Percentiles rank a stretch among this genome's conserved stretches.
phyloP scores from a whole-genome alignment of 2,329 filamentous ascomycete species.

The Alternaria dauci region DNA sequence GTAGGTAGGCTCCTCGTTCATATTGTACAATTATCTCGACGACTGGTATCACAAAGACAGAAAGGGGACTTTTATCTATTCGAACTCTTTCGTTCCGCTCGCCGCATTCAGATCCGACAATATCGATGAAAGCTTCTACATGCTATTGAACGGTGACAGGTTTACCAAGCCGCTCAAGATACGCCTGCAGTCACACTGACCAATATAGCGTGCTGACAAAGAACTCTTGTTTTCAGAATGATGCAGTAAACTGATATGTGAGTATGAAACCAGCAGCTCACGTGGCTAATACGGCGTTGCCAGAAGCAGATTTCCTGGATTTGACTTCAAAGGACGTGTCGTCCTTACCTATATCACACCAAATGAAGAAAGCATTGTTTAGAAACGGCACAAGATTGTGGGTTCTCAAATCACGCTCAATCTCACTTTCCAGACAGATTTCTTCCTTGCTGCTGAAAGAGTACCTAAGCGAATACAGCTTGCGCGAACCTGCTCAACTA shows the following conservation, averaged over 20 bases:
- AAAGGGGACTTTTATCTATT: background rate
- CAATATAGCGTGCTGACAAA: too few species aligned
- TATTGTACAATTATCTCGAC: background rate
- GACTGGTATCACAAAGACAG: background rate
- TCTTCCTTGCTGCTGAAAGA: too few species aligned
- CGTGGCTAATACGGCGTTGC: too few species aligned
- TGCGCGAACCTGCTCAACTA: too few species aligned
- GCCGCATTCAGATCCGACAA: background rate
- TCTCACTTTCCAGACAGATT: too few species aligned
- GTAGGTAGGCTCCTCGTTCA: background rate
- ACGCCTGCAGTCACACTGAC: background rate
- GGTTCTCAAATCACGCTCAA: too few species aligned
- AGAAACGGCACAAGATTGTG: too few species aligned
- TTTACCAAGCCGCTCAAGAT: background rate
- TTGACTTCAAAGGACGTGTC: too few species aligned
- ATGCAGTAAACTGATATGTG: background rate
- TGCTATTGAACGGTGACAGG: background rate
- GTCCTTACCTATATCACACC: too few species aligned
- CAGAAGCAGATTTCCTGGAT: too few species aligned
- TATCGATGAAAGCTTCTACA: background rate
- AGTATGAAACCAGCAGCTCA: background rate
- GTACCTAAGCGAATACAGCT: too few species aligned
- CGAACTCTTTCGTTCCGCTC: background rate
- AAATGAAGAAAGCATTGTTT: too few species aligned
- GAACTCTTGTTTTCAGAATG: background rate